Evolutionary conservation across 2,329 filamentous ascomycete genomes (phyloP), one percentile per base, ranked within the genome.

Genomic region (Macrophomina phaseolina): DNA sequence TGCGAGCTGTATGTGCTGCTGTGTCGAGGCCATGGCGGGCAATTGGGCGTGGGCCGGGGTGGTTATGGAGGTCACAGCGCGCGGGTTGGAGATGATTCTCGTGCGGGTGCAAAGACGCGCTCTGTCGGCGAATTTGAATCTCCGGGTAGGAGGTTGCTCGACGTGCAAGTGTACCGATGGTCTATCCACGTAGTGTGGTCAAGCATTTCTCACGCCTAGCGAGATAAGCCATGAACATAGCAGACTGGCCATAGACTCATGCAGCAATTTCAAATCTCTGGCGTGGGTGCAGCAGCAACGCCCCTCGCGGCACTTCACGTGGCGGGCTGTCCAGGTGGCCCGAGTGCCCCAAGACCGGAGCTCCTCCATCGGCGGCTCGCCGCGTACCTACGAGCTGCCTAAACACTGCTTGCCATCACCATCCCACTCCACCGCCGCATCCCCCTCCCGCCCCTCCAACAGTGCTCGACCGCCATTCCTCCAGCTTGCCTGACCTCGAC

Each of bases 1-100:
- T 68, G 91, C 91, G 67, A 93, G 84, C 67, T 79, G 75, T 67
- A 86, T 76, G 69, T 80, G 77, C 45, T 76, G 71, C 46, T 73
- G 72, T 30, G 34, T 18, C 30, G 52, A 34, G 51, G 60, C 58
- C 74, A 76, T 77, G 32, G 61, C 70, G 69, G 65, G 58, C 66
- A 62, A 69, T 32, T 60, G 16, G 49, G 63, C 23, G 63, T 14
- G 18, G 51, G n/a, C 40, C 12, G 63, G 18, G 11, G 53, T 23
- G 42, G 40, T 46, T 3, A 11, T 23, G 16, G 14, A 12, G 40
- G 55, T 28, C 56, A 23, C 36, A 38, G 23, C 23, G 55, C 55
- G 55, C 38, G 53, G 36, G 38, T 34, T 64, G 23, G 23, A 23
- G 60, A 12, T 46, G 38, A 18, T 48, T 62, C 42, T 62, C 49